These are phyloP conservation scores for Crucibulum laeve DNA, from an alignment of 768 basidiomycete genomes.

Conservation along the genomic window DNA sequence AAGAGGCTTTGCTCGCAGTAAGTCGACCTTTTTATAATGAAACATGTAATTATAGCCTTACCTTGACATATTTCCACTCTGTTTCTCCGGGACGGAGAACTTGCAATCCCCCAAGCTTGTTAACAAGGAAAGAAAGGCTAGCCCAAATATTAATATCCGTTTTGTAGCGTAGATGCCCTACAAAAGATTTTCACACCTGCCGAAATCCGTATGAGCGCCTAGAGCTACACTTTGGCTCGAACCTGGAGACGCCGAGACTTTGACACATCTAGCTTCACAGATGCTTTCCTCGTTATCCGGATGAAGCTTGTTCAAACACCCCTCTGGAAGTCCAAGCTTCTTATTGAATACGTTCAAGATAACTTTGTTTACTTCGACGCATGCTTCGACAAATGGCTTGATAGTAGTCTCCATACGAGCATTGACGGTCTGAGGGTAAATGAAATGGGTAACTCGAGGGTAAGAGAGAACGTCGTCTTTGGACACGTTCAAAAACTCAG, in stretches of 20 bases:
- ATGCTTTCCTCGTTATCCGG: slow-evolving; percentile 37
- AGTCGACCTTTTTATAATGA: neutral
- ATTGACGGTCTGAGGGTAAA: slow-evolving; percentile 50
- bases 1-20: slow-evolving; percentile 28
- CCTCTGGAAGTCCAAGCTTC: slow-evolving; percentile 44
- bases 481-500: slow-evolving; percentile 59
- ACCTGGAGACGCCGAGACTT: slow-evolving; percentile 32
- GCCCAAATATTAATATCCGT: slow-evolving; percentile 26
- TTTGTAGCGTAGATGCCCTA: slow-evolving; percentile 11
- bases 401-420: slow-evolving; percentile 42
- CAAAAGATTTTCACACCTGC: slow-evolving; percentile 29
- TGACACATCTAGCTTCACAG: slow-evolving; percentile 51
- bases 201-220: slow-evolving; percentile 67
- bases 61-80: slow-evolving; percentile 62
- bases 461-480: slow-evolving; percentile 63
- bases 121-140: slow-evolving; percentile 56
- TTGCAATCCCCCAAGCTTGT: slow-evolving; percentile 61
- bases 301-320: slow-evolving; percentile 40
- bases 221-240: slow-evolving; percentile 21
- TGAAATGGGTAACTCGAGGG: slow-evolving; percentile 42
- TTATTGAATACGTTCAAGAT: slow-evolving; percentile 49
- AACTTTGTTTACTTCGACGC: slow-evolving; percentile 45
- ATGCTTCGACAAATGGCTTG: slow-evolving; percentile 47
- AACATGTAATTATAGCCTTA: slow-evolving; percentile 17
- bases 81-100: slow-evolving; percentile 53